Conservation (phyloP, 306 rosid species). For the Begonia loranthoides region DNA sequence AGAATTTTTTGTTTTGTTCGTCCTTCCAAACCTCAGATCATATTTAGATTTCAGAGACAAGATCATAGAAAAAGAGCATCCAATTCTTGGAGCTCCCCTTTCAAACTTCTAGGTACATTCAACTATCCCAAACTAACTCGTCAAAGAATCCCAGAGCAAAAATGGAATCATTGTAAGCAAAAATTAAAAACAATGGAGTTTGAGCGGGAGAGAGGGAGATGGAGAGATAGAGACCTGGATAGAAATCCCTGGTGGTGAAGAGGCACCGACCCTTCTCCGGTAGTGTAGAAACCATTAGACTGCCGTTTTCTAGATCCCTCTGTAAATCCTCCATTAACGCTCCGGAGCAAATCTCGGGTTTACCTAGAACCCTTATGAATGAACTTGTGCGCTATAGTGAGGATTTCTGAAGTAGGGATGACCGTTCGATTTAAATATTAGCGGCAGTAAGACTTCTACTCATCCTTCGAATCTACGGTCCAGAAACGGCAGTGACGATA, state of each 20-base stretch:
- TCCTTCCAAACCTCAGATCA: no score
- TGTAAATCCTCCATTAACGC: conserved; percentile 56
- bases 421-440: no score
- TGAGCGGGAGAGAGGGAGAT: background rate
- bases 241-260: conserved; percentile 37
- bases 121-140: background rate
- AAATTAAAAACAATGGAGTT: background rate
- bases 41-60: no score
- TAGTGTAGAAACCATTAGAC: conserved; percentile 32
- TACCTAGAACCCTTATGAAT: no score
- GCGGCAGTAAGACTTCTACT: no score
- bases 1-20: no score
- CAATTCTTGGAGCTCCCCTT: background rate
- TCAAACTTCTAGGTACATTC: background rate
- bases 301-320: conserved; percentile 17
- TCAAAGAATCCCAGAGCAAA: background rate
- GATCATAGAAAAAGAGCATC: background rate
- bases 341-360: no score
- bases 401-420: no score
- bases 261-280: conserved; percentile 70
- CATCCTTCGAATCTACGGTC: no score
- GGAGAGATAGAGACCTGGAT: conserved; percentile 36
- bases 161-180: background rate
- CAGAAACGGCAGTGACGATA: no score
- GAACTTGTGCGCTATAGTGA: no score